Evolutionary conservation across 2,329 filamentous ascomycete genomes (phyloP).

Genomic region (Ilyonectria mors-panacis): DNA sequence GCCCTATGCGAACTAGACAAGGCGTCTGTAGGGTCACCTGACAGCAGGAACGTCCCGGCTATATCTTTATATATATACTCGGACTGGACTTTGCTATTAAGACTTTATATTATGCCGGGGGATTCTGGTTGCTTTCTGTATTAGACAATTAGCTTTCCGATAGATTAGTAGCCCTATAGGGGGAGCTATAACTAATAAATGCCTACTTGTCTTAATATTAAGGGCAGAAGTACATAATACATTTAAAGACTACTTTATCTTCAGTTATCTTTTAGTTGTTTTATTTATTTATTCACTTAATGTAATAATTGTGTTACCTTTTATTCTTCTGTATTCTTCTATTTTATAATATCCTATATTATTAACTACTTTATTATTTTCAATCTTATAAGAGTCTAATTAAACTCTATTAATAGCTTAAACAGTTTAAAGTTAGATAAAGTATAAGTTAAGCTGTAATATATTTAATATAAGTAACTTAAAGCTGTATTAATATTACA

Average conservation of each 20-base stretch:
- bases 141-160: background rate
- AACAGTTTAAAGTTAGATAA: background rate
- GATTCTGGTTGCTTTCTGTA: background rate
- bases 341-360: too few relatives aligned
- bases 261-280: background rate
- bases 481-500: too few relatives aligned
- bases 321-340: too few relatives aligned
- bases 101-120: background rate
- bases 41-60: background rate
- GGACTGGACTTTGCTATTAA: background rate
- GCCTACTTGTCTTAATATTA: background rate
- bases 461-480: too few relatives aligned
- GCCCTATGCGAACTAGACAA: conserved; percentile 7
- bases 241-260: background rate
- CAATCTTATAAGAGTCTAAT: background rate
- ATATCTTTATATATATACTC: too few relatives aligned
- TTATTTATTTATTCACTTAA: background rate
- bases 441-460: background rate
- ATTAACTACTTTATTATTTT: too few relatives aligned
- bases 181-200: background rate
- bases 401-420: background rate
- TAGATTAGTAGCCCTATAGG: background rate
- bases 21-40: background rate
- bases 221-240: background rate
- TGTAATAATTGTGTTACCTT: background rate